phyloP scores from a whole-genome alignment of 768 basidiomycete genomes.

The Panaeolus cyanescens region DNA sequence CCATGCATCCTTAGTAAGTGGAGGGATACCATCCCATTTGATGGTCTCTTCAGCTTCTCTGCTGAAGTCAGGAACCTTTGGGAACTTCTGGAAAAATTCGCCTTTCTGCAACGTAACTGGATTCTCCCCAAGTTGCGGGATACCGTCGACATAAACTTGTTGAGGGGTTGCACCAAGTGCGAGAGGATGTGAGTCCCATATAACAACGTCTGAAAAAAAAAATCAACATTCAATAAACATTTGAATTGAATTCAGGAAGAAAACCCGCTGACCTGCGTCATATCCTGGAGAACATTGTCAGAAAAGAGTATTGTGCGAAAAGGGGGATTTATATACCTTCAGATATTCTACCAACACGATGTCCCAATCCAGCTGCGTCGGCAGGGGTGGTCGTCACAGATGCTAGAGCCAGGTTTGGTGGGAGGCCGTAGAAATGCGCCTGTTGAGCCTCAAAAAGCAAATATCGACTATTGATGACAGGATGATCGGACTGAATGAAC shows the following conservation, averaged over 20 bases:
- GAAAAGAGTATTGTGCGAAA: not conserved
- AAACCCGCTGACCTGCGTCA: conserved; percentile 52
- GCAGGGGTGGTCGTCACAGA: conserved; percentile 71
- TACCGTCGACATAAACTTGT: conserved; percentile 86
- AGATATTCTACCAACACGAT: conserved; percentile 66
- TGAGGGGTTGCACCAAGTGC: conserved; percentile 75
- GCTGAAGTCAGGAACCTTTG: conserved; percentile 59
- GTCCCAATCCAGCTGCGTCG: conserved; percentile 60
- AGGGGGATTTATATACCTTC: conserved; percentile 35
- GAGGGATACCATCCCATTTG: conserved; percentile 69
- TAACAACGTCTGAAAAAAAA: conserved; percentile 40
- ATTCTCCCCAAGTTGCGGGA: conserved; percentile 53
- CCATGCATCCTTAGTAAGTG: conserved; percentile 42
- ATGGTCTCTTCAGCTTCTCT: conserved; percentile 60
- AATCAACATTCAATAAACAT: not conserved
- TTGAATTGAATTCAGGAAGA: not conserved
- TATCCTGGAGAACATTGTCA: conserved; percentile 43
- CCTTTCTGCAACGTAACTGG: conserved; percentile 47
- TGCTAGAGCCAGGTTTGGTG: conserved; percentile 55
- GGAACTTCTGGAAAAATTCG: conserved; percentile 47
- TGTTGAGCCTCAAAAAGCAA: conserved; percentile 73
- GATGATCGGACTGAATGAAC: conserved; percentile 55
- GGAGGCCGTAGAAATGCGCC: conserved; percentile 66
- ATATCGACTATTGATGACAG: conserved; percentile 62
- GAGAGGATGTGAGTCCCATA: conserved; percentile 81